Percentiles rank a stretch among this genome's conserved stretches.
Conservation (phyloP, 441 rosid species). For the Brassica hybrid region DNA sequence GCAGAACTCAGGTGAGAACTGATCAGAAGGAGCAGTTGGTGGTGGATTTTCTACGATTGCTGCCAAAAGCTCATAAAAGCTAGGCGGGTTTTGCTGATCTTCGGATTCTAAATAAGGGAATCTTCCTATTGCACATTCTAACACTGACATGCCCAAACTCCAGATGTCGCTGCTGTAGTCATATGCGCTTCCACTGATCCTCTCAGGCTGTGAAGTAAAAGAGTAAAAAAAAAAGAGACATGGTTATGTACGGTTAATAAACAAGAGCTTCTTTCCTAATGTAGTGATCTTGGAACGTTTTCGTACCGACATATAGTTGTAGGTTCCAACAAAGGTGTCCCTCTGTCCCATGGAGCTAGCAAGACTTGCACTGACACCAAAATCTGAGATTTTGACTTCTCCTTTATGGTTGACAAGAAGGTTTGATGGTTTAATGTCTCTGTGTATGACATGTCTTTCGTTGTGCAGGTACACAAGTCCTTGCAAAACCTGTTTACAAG, state of each 20-base stretch:
- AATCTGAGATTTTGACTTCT: constrained; percentile 95
- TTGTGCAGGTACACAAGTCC: constrained; percentile 92
- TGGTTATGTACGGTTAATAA: not conserved
- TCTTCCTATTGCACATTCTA: constrained; percentile 91
- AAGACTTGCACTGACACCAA: constrained; percentile 90
- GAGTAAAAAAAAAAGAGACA: not conserved
- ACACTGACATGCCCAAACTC: constrained; percentile 95
- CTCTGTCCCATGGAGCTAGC: constrained; percentile 91
- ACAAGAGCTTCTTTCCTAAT: not conserved
- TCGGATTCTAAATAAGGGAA: constrained; percentile 90
- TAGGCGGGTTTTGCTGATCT: constrained; percentile 87
- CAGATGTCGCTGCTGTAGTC: constrained; percentile 95
- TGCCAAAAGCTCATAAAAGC: constrained; percentile 91
- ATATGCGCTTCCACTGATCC: constrained; percentile 86
- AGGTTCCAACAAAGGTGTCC: constrained; percentile 96
- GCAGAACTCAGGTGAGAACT: constrained; percentile 98
- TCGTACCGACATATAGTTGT: constrained; percentile 97
- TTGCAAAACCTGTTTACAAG: constrained; percentile 68
- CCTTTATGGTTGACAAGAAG: constrained; percentile 93
- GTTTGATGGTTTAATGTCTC: constrained; percentile 96
- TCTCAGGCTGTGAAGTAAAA: constrained; percentile 76
- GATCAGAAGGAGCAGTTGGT: constrained; percentile 92
- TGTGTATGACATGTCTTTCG: constrained; percentile 90
- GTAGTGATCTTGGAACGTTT: constrained; percentile 13
- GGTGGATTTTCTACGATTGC: constrained; percentile 89